Conservation (phyloP, 345 rosid genomes). For the Melaleuca quinquenervia region DNA sequence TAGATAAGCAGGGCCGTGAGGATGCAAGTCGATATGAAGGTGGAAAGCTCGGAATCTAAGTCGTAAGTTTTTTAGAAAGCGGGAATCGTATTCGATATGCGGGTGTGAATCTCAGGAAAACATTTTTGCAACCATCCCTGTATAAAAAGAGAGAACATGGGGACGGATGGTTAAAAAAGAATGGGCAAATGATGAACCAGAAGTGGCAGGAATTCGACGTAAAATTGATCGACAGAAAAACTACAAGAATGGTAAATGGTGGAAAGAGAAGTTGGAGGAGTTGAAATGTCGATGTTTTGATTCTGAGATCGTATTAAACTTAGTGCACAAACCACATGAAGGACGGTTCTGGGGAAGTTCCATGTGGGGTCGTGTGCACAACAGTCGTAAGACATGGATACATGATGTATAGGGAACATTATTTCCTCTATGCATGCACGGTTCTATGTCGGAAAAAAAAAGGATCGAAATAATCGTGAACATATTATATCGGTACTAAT, state of each 20-base stretch:
- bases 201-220: neutral
- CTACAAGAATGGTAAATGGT: neutral
- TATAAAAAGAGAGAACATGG: neutral
- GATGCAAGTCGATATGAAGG: neutral
- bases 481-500: too few relatives aligned
- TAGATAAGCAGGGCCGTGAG: neutral
- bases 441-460: too few relatives aligned
- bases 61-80: neutral
- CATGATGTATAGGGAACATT: neutral
- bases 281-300: neutral
- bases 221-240: too few relatives aligned
- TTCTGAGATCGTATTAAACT: neutral
- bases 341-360: neutral
- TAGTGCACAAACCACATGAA: neutral
- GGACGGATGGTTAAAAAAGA: neutral
- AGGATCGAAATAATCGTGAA: too few relatives aligned
- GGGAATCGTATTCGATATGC: neutral
- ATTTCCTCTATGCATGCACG: neutral
- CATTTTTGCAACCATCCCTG: accelerated
- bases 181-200: neutral
- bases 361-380: neutral
- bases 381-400: neutral
- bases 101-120: neutral
- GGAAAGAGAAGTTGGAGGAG: neutral
- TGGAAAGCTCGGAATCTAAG: neutral